Conservation (phyloP, 352 stramenopile species). For the Phytopythium aichiense region DNA sequence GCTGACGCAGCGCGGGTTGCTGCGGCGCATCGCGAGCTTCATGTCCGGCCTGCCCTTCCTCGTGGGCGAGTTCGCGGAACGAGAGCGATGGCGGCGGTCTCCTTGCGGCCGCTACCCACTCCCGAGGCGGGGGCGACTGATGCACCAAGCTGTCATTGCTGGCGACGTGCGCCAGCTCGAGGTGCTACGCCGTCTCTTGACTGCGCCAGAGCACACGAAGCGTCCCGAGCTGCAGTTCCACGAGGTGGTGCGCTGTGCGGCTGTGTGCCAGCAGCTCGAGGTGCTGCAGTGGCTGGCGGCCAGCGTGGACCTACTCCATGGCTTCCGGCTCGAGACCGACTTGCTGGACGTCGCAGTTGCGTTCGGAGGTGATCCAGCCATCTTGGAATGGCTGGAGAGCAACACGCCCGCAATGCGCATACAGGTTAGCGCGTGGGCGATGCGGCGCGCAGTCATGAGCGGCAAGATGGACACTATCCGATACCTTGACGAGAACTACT, state of each 20-base stretch:
- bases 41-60: constrained; percentile 23
- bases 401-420: constrained; percentile 6
- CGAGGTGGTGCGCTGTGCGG: constrained; percentile 26
- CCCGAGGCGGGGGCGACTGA: constrained; percentile 16
- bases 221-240: constrained; percentile 18
- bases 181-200: constrained; percentile 5
- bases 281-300: constrained; percentile 20
- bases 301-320: constrained; percentile 13
- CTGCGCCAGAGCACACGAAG: constrained; percentile 13
- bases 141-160: constrained; percentile 24
- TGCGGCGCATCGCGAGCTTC: constrained; percentile 22
- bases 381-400: constrained; percentile 22
- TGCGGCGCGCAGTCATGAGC: constrained; percentile 3
- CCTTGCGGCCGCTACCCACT: constrained; percentile 18
- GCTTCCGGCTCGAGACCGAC: constrained; percentile 9
- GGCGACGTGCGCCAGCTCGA: not conserved
- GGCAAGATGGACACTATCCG: constrained; percentile 16
- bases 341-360: constrained; percentile 1
- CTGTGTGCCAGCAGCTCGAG: constrained; percentile 20
- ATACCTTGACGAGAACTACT: constrained; percentile 20
- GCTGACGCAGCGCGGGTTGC: constrained; percentile 18
- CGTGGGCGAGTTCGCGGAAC: constrained; percentile 17
- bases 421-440: not conserved
- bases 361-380: constrained; percentile 8
- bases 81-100: constrained; percentile 1